Conservation (phyloP, 2,329 filamentous ascomycete species). For the Scopulariopsis brevicaulis region DNA sequence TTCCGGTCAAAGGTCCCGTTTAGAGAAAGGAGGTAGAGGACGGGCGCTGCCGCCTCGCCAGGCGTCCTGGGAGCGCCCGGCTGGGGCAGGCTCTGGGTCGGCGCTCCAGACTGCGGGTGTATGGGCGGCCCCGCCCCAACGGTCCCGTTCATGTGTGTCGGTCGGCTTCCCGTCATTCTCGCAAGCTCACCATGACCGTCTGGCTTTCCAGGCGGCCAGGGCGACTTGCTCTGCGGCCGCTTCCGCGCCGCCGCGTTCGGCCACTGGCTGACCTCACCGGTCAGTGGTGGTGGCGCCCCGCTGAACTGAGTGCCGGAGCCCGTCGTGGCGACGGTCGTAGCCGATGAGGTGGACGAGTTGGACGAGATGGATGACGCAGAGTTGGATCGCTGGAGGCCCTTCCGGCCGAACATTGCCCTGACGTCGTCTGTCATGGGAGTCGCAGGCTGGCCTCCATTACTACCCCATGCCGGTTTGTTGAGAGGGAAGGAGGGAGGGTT, state of each 20-base stretch:
- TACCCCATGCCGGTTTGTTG: slow-evolving; percentile 54
- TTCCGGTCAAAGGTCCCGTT: slow-evolving; percentile 97
- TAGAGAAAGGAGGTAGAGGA: slow-evolving; percentile 77
- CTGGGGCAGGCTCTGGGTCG: slow-evolving; percentile 25
- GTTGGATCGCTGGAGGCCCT: slow-evolving; percentile 75
- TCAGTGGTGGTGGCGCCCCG: slow-evolving; percentile 37
- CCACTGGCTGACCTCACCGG: slow-evolving; percentile 33
- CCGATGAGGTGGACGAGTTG: slow-evolving; percentile 45
- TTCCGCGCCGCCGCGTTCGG: slow-evolving; percentile 36
- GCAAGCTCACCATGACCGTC: slow-evolving; percentile 36
- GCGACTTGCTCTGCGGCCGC: slow-evolving; percentile 35
- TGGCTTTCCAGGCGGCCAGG: slow-evolving; percentile 36
- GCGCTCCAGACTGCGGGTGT: slow-evolving; percentile 24
- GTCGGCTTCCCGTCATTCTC: slow-evolving; percentile 28
- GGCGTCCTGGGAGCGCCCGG: slow-evolving; percentile 48
- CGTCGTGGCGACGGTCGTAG: slow-evolving; percentile 52
- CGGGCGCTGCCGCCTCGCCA: slow-evolving; percentile 56
- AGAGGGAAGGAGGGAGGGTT: slow-evolving; percentile 52
- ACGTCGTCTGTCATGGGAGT: slow-evolving; percentile 76
- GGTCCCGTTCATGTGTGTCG: slow-evolving; percentile 23
- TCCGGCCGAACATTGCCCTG: slow-evolving; percentile 81
- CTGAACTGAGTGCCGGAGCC: slow-evolving; percentile 49
- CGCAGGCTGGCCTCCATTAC: slow-evolving; percentile 40
- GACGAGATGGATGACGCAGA: slow-evolving; percentile 81
- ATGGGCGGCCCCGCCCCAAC: slow-evolving; percentile 15